These are phyloP conservation scores for Anethum foeniculum DNA, from an alignment of 140 eudicot species.

Conservation along the genomic window DNA sequence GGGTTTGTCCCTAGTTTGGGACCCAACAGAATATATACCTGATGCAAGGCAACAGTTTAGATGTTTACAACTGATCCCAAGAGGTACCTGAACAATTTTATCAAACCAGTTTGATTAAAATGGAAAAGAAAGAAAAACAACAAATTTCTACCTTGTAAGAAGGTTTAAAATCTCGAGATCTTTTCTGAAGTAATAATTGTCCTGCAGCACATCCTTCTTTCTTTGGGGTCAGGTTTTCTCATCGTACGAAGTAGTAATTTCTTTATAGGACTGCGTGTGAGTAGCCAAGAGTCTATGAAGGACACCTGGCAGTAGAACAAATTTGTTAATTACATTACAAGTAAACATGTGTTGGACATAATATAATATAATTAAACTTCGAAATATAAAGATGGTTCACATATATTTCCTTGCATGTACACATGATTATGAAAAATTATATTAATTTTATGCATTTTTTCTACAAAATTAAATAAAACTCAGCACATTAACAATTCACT, in stretches of 20 bases:
- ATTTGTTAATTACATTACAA: background rate
- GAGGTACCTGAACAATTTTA: background rate
- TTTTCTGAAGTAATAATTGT: slow-evolving; percentile 87
- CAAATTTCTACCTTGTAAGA: slow-evolving; percentile 65
- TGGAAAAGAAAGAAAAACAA: slow-evolving; percentile 8
- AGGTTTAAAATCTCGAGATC: slow-evolving; percentile 85
- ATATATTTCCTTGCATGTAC: background rate
- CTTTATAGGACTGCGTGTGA: slow-evolving; percentile 50
- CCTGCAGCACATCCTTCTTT: slow-evolving; percentile 42
- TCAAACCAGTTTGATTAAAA: background rate
- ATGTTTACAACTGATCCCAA: background rate
- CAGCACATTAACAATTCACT: background rate
- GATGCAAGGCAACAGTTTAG: slow-evolving; percentile 11
- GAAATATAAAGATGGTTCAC: background rate
- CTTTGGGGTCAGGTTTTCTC: slow-evolving; percentile 65
- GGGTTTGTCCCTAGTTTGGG: too few species aligned
- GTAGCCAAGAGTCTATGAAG: slow-evolving; percentile 72
- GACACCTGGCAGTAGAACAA: slow-evolving; percentile 45
- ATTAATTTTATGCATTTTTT: background rate
- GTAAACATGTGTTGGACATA: background rate
- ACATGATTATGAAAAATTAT: background rate
- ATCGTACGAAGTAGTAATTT: slow-evolving; percentile 56
- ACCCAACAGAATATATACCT: slow-evolving; percentile 82
- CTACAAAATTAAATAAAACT: background rate
- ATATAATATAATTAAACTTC: background rate